These are phyloP conservation scores for Fraxinus anomala DNA, from an alignment of 257 asterid species.

Conservation along the genomic window DNA sequence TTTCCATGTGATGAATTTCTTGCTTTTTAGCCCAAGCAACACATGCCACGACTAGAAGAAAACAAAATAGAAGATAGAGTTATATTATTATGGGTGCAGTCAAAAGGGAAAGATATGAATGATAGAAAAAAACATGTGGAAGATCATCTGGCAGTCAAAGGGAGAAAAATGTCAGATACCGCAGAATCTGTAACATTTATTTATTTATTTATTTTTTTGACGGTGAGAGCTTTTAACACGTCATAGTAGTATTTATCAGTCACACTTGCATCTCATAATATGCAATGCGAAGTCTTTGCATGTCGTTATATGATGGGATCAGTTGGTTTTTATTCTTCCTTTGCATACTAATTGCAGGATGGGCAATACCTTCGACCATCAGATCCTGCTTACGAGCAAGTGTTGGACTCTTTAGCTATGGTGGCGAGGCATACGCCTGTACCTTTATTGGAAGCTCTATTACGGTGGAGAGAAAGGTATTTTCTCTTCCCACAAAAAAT, in stretches of 20 bases:
- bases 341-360: slow-evolving; percentile 59
- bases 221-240: neutral
- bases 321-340: slow-evolving; percentile 2
- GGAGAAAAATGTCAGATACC: slow-evolving; percentile 3
- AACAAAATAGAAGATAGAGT: neutral
- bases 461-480: slow-evolving; percentile 97
- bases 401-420: slow-evolving; percentile 96
- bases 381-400: slow-evolving; percentile 99
- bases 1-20: slow-evolving; percentile 6
- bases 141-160: slow-evolving; percentile 13
- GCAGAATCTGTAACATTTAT: slow-evolving; percentile 12
- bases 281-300: slow-evolving; percentile 22
- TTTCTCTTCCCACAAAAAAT: slow-evolving; percentile 20
- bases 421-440: slow-evolving; percentile 99
- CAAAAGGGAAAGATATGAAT: neutral
- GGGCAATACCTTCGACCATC: slow-evolving; percentile 99
- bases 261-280: slow-evolving; percentile 10
- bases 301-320: neutral
- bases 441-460: slow-evolving; percentile 95
- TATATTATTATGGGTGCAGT: neutral
- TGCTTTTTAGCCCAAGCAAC: slow-evolving; percentile 18
- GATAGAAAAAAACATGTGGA: slow-evolving; percentile 16
- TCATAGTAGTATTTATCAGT: slow-evolving; percentile 7
- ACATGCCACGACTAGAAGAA: neutral
- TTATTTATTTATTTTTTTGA: too few relatives aligned